Conservation (phyloP, 2,329 filamentous ascomycete genomes). For the Cercospora brassicicola region DNA sequence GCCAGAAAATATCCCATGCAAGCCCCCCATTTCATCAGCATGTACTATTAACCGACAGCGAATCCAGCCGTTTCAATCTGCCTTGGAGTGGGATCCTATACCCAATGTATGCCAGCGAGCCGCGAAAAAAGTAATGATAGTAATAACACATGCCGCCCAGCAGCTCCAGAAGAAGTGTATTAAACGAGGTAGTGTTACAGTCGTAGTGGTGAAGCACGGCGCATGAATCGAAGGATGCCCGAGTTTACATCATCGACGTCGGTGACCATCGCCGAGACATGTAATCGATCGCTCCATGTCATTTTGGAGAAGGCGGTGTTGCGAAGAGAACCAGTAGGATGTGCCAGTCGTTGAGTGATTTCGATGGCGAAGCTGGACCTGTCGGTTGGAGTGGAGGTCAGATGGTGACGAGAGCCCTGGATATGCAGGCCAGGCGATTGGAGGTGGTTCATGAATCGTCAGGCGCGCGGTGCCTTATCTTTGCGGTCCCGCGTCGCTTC, state of each 20-base stretch:
- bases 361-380: background rate
- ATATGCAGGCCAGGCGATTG: background rate
- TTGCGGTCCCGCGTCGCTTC: background rate
- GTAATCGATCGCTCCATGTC: background rate
- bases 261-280: background rate
- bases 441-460: background rate
- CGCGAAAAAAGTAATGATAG: background rate
- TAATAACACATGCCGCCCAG: conserved; percentile 26
- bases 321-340: background rate
- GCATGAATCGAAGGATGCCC: background rate
- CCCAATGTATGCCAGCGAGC: background rate
- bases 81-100: conserved; percentile 5
- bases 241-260: background rate
- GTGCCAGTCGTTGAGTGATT: background rate
- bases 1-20: conserved; percentile 10
- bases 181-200: conserved; percentile 1
- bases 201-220: background rate
- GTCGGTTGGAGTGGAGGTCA: background rate
- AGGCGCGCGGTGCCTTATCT: background rate
- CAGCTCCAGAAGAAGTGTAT: conserved; percentile 14
- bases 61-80: conserved; percentile 1
- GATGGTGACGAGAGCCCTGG: background rate
- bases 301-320: background rate
- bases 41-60: conserved; percentile 18
- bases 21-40: conserved; percentile 6